Conservation (phyloP, 441 rosid genomes). For the Isatis lusitanica region DNA sequence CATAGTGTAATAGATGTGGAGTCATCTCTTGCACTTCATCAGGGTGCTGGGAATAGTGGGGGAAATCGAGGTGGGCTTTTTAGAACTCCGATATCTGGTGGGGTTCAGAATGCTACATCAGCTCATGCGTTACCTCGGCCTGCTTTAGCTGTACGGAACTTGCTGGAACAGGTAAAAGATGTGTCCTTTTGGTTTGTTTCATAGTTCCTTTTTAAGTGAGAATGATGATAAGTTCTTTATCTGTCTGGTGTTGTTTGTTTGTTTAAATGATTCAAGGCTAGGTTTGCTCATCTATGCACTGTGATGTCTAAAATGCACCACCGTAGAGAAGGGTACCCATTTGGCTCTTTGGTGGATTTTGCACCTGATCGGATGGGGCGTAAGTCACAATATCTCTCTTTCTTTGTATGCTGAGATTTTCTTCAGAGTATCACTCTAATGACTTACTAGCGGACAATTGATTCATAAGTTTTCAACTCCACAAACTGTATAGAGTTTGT, state of each 20-base stretch:
- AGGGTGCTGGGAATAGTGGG: conserved; percentile 58
- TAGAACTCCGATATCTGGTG: conserved; percentile 98
- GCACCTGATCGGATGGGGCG: conserved; percentile 93
- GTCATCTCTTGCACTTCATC: conserved; percentile 44
- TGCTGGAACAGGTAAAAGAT: conserved; percentile 87
- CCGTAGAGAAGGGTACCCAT: conserved; percentile 96
- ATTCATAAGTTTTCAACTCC: neutral
- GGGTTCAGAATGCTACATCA: conserved; percentile 98
- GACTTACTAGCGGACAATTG: conserved; percentile 12
- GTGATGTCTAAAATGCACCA: conserved; percentile 98
- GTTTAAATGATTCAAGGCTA: conserved; percentile 57
- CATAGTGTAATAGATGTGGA: conserved; percentile 51
- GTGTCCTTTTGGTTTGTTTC: conserved; percentile 4
- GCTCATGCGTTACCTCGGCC: conserved; percentile 94
- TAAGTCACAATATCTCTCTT: conserved; percentile 49
- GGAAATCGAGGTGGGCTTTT: conserved; percentile 90
- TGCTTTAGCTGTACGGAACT: conserved; percentile 92
- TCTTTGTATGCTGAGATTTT: neutral
- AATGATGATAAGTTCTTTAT: conserved; percentile 13
- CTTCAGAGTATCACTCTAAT: neutral
- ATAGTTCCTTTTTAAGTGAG: neutral
- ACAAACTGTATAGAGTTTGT: neutral
- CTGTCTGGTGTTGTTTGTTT: conserved; percentile 1
- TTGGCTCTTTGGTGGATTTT: conserved; percentile 95
- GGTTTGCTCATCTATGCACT: conserved; percentile 97